A percentile compares a stretch with the other conserved stretches of the same genome.
These are phyloP conservation scores for Cadophora gregata DNA, from an alignment of 2,329 filamentous ascomycete genomes.

Conservation along the genomic window DNA sequence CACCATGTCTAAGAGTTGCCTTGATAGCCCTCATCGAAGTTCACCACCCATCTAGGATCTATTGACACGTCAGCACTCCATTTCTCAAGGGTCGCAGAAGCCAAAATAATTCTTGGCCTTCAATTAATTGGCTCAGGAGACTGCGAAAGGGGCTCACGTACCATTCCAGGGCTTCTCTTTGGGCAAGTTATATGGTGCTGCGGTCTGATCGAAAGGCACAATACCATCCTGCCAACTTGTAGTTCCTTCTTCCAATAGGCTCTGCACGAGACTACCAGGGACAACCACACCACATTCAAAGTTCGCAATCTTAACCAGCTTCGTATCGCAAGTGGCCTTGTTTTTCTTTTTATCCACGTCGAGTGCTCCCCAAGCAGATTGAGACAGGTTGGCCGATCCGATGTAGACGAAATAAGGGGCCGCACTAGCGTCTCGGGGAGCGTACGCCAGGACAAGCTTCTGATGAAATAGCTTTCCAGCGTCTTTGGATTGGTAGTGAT, in stretches of 20 bases:
- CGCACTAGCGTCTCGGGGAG: conserved; percentile 13
- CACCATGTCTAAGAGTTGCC: background rate
- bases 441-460: conserved; percentile 28
- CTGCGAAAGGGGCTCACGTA: conserved; percentile 1
- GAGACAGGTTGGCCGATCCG: conserved; percentile 26
- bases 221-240: conserved; percentile 21
- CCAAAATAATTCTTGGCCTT: background rate
- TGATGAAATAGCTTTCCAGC: conserved; percentile 25
- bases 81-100: background rate
- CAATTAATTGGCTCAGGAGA: background rate
- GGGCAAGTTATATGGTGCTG: conserved; percentile 15
- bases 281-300: conserved; percentile 27
- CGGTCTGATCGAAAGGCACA: conserved; percentile 26
- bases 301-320: conserved; percentile 22
- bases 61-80: background rate
- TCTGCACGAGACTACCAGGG: conserved; percentile 21
- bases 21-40: conserved; percentile 16
- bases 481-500: conserved; percentile 29
- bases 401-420: conserved; percentile 24
- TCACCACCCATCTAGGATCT: conserved; percentile 23
- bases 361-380: conserved; percentile 25
- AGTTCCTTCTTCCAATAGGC: conserved; percentile 22
- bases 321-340: conserved; percentile 23
- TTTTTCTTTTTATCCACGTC: conserved; percentile 24
- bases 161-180: conserved; percentile 27